Evolutionary conservation across 2,329 filamentous ascomycete species (phyloP), one percentile per base, ranked within the genome.

Genomic region (Zasmidium angulare): DNA sequence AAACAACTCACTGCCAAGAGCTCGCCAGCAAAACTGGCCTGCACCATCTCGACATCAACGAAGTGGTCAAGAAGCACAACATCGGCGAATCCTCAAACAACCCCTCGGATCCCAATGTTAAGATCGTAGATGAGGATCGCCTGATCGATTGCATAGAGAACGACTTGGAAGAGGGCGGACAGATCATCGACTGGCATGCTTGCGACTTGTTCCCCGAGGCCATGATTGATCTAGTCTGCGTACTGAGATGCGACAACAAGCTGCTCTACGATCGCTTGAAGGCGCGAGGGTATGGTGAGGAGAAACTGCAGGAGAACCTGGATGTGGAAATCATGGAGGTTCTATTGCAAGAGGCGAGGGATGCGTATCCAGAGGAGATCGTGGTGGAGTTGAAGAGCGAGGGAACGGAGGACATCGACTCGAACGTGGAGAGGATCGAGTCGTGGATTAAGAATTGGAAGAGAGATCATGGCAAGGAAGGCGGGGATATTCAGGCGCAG

Each of bases 301-400:
- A 84, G 63, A 99, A 99, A 76, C 80, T 99, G 47, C 90, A 98
- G 75, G 95, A 98, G 76, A 99, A 99, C 72, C 80, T 99, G 61
- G 95, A 99, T 75, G 89, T 91, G 26, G 95, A 99, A 79, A 98
- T 99, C 72, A 98, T 99, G 88, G 89, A 96, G 72, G 91, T 98
- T 23, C 79, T 99, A 57, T 80, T 96, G 20, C 89, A 96, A 67
- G 95, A 99, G 79, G 95, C 95, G 29, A 82, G 87, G 61, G 93
- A 96, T 64, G 86, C 89, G 11, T 99, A 93, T 71, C 89, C 91
- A 55, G 86, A 89, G 75, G 86, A 95, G 72, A 90, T 96, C 67
- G 89, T 99, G 40, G 89, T 98, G 23, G 92, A 96, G 76, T 78
- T 99, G 70, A 86, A 81, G 70, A 98, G 93, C 76, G 89, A 96